Evolutionary conservation across 768 basidiomycete species (phyloP).

Genomic region (Hericium coralloides): DNA sequence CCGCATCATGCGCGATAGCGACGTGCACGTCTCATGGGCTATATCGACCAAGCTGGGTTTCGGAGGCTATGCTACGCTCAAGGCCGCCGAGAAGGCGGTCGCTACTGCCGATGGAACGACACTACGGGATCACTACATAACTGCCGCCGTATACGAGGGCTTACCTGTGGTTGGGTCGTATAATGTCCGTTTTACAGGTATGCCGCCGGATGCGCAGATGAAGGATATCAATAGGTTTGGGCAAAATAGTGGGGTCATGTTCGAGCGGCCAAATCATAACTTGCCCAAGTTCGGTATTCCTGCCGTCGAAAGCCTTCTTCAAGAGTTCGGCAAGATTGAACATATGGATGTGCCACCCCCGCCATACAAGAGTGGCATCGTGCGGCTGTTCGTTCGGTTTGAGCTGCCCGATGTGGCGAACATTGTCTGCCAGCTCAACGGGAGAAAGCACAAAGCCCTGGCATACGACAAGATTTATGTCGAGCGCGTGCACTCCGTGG

Average conservation of each 20-base stretch:
- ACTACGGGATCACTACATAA: constrained; percentile 29
- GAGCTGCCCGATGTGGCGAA: constrained; percentile 42
- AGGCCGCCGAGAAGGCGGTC: constrained; percentile 44
- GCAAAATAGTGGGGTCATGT: constrained; percentile 39
- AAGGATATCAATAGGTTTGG: constrained; percentile 38
- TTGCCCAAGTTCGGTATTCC: constrained; percentile 25
- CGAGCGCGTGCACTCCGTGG: constrained; percentile 43
- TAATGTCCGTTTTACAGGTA: constrained; percentile 50
- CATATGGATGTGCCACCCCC: constrained; percentile 38
- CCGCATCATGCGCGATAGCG: constrained; percentile 40
- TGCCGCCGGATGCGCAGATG: constrained; percentile 38
- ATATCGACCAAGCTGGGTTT: constrained; percentile 49
- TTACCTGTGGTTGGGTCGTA: constrained; percentile 48
- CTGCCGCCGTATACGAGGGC: constrained; percentile 44
- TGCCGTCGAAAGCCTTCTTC: constrained; percentile 29
- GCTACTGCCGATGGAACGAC: constrained; percentile 25
- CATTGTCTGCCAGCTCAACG: constrained; percentile 41
- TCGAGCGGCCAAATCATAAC: constrained; percentile 37
- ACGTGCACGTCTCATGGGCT: constrained; percentile 52
- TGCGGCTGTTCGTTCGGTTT: constrained; percentile 52
- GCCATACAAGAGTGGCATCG: constrained; percentile 39
- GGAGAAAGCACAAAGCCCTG: constrained; percentile 33
- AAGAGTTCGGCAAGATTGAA: constrained; percentile 27
- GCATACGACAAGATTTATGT: constrained; percentile 41
- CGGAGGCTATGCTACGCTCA: constrained; percentile 47